These are phyloP conservation scores for Carex sylvatica DNA, from an alignment of 202 grass and related monocot species.

Conservation along the genomic window DNA sequence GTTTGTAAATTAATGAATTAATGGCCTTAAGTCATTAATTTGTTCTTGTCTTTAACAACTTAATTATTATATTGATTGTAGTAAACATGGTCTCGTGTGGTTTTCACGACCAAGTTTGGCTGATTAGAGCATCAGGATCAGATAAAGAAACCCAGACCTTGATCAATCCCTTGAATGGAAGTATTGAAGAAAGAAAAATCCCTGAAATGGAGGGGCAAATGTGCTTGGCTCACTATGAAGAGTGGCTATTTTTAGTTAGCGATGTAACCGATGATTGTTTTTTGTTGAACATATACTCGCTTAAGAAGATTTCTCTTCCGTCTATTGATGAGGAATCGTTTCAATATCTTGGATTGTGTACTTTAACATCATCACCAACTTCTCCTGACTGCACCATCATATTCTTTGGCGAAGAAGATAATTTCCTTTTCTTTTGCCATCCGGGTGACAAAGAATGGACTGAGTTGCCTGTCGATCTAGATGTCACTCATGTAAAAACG, in stretches of 20 bases:
- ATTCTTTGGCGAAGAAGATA: background rate
- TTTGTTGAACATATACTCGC: background rate
- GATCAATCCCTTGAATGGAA: background rate
- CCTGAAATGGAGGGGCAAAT: background rate
- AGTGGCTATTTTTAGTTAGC: background rate
- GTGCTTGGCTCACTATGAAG: background rate
- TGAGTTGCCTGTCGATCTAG: background rate
- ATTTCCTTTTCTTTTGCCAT: background rate
- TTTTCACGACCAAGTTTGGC: too few species aligned
- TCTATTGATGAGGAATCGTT: background rate
- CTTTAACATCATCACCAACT: background rate
- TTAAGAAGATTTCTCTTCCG: background rate
- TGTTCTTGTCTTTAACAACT: too few species aligned
- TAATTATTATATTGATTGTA: too few species aligned
- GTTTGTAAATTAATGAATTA: too few species aligned
- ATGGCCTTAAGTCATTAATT: too few species aligned
- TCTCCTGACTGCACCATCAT: slow-evolving; percentile 14
- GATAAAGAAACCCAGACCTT: background rate
- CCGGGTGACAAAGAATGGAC: background rate
- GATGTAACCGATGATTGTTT: background rate
- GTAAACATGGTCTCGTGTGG: too few species aligned
- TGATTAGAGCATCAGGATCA: too few species aligned
- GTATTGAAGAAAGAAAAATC: background rate
- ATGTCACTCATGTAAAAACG: background rate
- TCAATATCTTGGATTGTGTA: background rate